Conservation (phyloP, 2,329 filamentous ascomycete species). For the Sordariomycetes sp. region DNA sequence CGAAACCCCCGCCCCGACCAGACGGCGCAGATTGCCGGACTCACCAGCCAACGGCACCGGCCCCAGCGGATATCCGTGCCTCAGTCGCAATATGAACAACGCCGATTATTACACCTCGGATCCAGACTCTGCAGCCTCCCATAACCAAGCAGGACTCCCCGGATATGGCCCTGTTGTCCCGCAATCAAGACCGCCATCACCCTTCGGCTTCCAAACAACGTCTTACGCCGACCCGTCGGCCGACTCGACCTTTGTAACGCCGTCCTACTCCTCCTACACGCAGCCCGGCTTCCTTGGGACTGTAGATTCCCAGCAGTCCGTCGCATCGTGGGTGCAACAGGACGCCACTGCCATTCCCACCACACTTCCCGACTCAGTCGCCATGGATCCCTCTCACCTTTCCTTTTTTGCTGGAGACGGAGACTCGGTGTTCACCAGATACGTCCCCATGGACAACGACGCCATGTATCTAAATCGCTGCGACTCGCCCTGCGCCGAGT, state of each 20-base stretch:
- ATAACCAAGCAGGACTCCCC: not conserved
- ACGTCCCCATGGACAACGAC: constrained; percentile 6
- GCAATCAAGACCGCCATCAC: not conserved
- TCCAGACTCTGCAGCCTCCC: constrained; percentile 1
- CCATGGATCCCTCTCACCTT: constrained; percentile 3
- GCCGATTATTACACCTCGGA: constrained; percentile 1
- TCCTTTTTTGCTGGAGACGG: not conserved
- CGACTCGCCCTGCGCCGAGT: constrained; percentile 21
- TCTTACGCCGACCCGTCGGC: constrained; percentile 1
- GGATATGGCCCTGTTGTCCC: not conserved
- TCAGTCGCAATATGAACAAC: constrained; percentile 1
- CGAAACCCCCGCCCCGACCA: not conserved
- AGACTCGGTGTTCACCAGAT: constrained; percentile 1
- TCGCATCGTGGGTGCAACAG: not conserved
- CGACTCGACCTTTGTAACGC: constrained; percentile 2
- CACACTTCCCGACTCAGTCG: not conserved
- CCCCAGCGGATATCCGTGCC: not conserved
- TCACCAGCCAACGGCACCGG: not conserved
- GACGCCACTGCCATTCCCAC: not conserved
- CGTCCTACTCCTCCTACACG: not conserved
- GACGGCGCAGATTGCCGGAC: not conserved
- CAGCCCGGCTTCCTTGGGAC: not conserved
- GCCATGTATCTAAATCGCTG: constrained; percentile 21
- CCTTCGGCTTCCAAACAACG: constrained; percentile 1
- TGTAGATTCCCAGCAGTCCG: not conserved